phyloP scores from a whole-genome alignment of 228 moss, liverwort and hornwort species.

The Sphagnum magellanicum region DNA sequence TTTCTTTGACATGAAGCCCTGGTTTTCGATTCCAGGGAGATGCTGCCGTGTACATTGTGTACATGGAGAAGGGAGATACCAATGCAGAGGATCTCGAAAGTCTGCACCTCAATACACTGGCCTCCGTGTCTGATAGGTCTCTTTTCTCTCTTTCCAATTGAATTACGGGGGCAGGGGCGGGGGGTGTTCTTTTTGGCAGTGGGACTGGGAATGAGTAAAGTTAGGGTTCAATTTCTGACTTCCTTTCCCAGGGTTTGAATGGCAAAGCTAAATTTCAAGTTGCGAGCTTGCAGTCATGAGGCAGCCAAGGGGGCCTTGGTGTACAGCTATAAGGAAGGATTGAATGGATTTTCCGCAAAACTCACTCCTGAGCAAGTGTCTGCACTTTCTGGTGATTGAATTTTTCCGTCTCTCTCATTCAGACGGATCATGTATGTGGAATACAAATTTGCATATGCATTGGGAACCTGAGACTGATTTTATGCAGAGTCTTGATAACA shows the following conservation, averaged over 20 bases:
- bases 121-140: constrained; percentile 35
- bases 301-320: constrained; percentile 39
- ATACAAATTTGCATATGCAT: too few relatives aligned
- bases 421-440: too few relatives aligned
- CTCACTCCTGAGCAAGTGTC: constrained; percentile 53
- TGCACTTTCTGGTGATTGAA: constrained; percentile 23
- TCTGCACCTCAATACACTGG: constrained; percentile 39
- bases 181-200: neutral
- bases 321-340: constrained; percentile 48
- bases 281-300: constrained; percentile 30
- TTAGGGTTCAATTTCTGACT: neutral
- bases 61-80: constrained; percentile 32
- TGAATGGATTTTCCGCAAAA: constrained; percentile 51
- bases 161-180: neutral
- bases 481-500: too few relatives aligned
- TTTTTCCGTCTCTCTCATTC: neutral
- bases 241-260: neutral
- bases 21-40: constrained; percentile 22
- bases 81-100: constrained; percentile 22
- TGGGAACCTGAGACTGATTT: too few relatives aligned
- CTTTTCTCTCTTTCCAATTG: neutral
- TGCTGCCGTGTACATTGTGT: constrained; percentile 43
- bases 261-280: neutral
- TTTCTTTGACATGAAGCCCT: neutral
- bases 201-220: neutral